Percentiles rank a stretch among this genome's conserved stretches.
These are phyloP conservation scores for Mycosphaerella sp. DNA, from an alignment of 2,329 filamentous ascomycete genomes.

Conservation along the genomic window DNA sequence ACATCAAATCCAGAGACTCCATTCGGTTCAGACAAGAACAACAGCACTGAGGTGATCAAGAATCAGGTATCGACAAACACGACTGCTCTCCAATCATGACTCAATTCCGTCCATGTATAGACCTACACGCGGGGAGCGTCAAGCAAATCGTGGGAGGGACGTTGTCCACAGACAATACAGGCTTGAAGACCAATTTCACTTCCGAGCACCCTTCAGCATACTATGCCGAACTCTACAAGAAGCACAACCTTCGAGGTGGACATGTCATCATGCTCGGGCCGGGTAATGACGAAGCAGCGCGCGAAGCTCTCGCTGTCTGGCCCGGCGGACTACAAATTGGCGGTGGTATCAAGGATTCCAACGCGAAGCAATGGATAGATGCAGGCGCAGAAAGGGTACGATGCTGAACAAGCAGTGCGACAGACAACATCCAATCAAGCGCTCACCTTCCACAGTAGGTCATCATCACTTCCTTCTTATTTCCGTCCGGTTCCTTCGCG, in stretches of 20 bases:
- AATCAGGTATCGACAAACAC: not conserved
- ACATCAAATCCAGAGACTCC: not conserved
- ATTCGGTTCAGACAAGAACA: not conserved
- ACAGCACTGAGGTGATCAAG: not conserved
- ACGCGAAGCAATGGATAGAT: slow-evolving; percentile 80
- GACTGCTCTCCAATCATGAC: slow-evolving; percentile 58
- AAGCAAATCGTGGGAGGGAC: slow-evolving; percentile 99
- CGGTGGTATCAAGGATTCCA: slow-evolving; percentile 82
- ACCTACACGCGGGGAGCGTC: slow-evolving; percentile 92
- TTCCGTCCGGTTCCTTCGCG: slow-evolving; percentile 76
- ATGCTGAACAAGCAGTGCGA: slow-evolving; percentile 4
- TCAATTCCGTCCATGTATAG: slow-evolving; percentile 90
- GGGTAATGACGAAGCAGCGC: slow-evolving; percentile 74
- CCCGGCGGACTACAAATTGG: slow-evolving; percentile 76
- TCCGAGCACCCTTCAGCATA: slow-evolving; percentile 74
- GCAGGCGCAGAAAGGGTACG: slow-evolving; percentile 81
- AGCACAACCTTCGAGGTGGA: slow-evolving; percentile 66
- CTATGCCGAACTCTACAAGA: slow-evolving; percentile 75
- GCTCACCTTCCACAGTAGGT: slow-evolving; percentile 54
- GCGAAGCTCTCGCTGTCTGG: slow-evolving; percentile 72
- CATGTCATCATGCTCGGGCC: slow-evolving; percentile 97
- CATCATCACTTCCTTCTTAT: slow-evolving; percentile 93
- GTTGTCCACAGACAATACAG: slow-evolving; percentile 49
- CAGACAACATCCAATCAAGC: not conserved
- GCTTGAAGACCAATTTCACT: slow-evolving; percentile 84